Base-by-base conservation (phyloP, 495 filamentous ascomycete species). In the Bacidia rubella region DNA sequence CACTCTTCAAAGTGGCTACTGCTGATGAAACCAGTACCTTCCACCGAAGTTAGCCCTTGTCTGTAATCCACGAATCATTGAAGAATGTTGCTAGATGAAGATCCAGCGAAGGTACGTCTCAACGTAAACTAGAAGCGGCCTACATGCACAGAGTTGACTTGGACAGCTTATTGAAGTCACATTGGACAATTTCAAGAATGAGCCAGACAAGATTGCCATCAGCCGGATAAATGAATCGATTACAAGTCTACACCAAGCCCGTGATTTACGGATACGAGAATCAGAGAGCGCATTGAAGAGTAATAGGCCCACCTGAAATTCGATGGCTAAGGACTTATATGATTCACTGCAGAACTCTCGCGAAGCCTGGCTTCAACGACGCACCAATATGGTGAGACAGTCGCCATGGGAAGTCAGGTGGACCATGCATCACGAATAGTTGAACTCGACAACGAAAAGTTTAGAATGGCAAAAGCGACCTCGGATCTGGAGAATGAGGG, bases 51-150 rank as follows among this genome's bases (percentile, higher is more conserved):
- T n/a, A n/a, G n/a, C n/a, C n/a, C n/a, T n/a, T n/a, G n/a, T n/a
- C n/a, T n/a, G n/a, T n/a, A n/a, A n/a, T n/a, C n/a, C n/a, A n/a
- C n/a, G 9, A 22, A 17, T 5, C 19, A 9, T 5, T 7, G 41
- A 76, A 85, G 63, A 57, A 97, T 97, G 92, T 75, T 98, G 63
- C 87, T 98, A 70, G 92, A 97, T 72, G 92, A 97, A 71, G 86
- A 87, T 65, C 92, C 92, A 54, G 86, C 81, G 40, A 82, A 82
- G 22, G 86, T 90, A 79, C 20, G 74, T 44, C 66, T 43, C 46
- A 17, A 17, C 9, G 5, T 20, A 5, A 9, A 9, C 12, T 7
- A 9, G 7, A 44, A 44, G 9, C 17, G 20, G 12, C 12, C 41
- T n/a, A 44, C 20, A 44, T 9, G 41, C 9, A 5, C 9, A 44